These are phyloP conservation scores for Rosellinia necatrix DNA, from an alignment of 2,329 filamentous ascomycete species.

Conservation along the genomic window DNA sequence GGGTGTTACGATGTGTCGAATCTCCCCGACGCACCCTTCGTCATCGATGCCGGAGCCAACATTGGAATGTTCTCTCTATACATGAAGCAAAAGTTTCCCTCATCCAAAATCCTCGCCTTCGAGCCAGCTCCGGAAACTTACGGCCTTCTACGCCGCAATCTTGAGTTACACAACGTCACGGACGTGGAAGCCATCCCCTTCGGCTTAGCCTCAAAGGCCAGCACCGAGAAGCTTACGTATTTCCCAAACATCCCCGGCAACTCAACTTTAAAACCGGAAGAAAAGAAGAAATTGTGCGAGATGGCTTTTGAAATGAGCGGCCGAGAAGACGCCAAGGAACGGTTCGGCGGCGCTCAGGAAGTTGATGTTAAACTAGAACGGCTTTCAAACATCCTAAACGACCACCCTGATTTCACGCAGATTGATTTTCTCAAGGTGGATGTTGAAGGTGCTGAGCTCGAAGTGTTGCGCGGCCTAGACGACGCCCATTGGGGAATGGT, in stretches of 20 bases:
- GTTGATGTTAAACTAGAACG: constrained; percentile 10
- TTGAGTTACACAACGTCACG: constrained; percentile 3
- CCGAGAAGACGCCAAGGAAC: background rate
- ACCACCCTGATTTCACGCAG: background rate
- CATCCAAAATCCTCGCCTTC: constrained; percentile 14
- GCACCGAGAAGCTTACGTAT: constrained; percentile 12
- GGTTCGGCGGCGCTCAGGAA: constrained; percentile 9
- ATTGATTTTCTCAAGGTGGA: constrained; percentile 21
- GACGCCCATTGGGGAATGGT: constrained; percentile 12
- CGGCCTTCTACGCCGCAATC: constrained; percentile 8
- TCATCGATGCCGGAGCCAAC: constrained; percentile 17
- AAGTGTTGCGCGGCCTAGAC: constrained; percentile 15
- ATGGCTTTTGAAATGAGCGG: background rate
- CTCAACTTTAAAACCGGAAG: constrained; percentile 10
- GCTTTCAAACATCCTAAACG: constrained; percentile 6
- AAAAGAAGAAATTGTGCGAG: constrained; percentile 10
- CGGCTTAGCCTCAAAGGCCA: constrained; percentile 1
- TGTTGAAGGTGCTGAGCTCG: constrained; percentile 18
- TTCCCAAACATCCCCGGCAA: constrained; percentile 15
- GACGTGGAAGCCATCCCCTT: constrained; percentile 5
- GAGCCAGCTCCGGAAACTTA: constrained; percentile 19
- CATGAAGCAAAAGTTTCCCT: constrained; percentile 13
- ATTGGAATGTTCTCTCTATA: constrained; percentile 14
- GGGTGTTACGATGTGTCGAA: constrained; percentile 12
- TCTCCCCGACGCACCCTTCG: constrained; percentile 9